phyloP scores from a whole-genome alignment of 371 early-diverging fungal species.

The Amoeboaphelidium protococcarum region DNA sequence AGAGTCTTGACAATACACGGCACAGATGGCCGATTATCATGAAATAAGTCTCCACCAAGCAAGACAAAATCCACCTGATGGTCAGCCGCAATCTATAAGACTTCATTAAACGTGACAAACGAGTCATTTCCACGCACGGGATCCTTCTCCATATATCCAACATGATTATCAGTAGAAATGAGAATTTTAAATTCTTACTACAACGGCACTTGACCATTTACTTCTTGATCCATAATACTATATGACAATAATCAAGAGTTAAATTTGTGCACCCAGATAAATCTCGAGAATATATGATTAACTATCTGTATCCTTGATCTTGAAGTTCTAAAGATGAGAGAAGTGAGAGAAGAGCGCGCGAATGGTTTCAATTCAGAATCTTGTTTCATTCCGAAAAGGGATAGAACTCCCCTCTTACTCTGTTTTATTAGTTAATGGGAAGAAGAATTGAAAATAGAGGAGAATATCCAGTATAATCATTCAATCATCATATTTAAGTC shows the following conservation, averaged over 20 bases:
- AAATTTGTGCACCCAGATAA: no score
- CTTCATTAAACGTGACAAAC: slow-evolving; percentile 79
- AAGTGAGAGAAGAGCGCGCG: no score
- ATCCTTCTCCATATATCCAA: slow-evolving; percentile 90
- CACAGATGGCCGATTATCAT: slow-evolving; percentile 87
- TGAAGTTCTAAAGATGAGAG: no score
- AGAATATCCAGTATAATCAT: no score
- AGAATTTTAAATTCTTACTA: not conserved
- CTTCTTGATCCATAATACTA: not conserved
- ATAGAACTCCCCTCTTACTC: no score
- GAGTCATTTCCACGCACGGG: slow-evolving; percentile 76
- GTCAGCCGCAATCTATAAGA: slow-evolving; percentile 43
- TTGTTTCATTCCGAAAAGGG: no score
- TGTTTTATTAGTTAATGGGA: no score
- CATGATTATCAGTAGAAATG: slow-evolving; percentile 75
- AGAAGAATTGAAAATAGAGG: no score
- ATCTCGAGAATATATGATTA: no score
- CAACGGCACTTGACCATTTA: not conserved
- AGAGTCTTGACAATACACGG: slow-evolving; percentile 46
- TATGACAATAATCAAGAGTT: not conserved
- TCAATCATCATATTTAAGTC: no score
- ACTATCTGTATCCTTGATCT: no score
- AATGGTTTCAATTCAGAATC: no score
- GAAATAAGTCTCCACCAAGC: slow-evolving; percentile 97
- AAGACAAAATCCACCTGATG: slow-evolving; percentile 72